Conservation (phyloP, 495 filamentous ascomycete species). For the Trichocladium antarcticum region DNA sequence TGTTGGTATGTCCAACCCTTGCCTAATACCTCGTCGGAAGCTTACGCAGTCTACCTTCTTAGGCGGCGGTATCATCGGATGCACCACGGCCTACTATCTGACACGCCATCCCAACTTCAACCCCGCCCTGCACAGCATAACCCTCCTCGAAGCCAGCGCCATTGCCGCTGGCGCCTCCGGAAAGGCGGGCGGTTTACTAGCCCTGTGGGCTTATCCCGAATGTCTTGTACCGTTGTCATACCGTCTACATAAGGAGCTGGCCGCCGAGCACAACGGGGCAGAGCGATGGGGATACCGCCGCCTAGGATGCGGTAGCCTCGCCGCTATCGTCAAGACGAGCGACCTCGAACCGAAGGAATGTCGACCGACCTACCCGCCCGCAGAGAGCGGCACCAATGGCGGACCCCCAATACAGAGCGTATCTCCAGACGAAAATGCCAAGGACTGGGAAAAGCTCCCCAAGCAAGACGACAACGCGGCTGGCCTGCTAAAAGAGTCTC, state of each 20-base stretch:
- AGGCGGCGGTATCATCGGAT: constrained; percentile 95
- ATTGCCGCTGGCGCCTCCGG: constrained; percentile 89
- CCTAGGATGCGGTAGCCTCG: constrained; percentile 63
- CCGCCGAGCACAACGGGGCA: constrained; percentile 72
- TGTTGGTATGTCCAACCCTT: constrained; percentile 40
- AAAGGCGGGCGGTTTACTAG: constrained; percentile 87
- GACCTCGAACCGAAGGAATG: constrained; percentile 25
- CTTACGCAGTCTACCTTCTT: not conserved
- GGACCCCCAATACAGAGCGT: constrained; percentile 25
- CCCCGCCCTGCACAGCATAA: constrained; percentile 62
- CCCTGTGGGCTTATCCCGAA: constrained; percentile 82
- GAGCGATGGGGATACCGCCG: constrained; percentile 81
- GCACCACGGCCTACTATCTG: constrained; percentile 86
- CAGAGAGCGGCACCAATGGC: constrained; percentile 10
- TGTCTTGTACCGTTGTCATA: constrained; percentile 82
- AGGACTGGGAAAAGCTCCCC: constrained; percentile 50
- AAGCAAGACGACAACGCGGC: constrained; percentile 58
- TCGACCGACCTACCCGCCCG: constrained; percentile 2
- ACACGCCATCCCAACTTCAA: constrained; percentile 80
- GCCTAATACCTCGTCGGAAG: no score
- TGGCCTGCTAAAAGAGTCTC: constrained; percentile 46
- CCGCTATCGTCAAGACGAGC: constrained; percentile 42
- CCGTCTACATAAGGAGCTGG: constrained; percentile 68
- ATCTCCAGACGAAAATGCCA: constrained; percentile 13
- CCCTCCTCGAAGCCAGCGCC: constrained; percentile 75